Evolutionary conservation across 805 yeast genomes (phyloP), one percentile per base, ranked within the genome.

Genomic region (Saturnispora galanensis): DNA sequence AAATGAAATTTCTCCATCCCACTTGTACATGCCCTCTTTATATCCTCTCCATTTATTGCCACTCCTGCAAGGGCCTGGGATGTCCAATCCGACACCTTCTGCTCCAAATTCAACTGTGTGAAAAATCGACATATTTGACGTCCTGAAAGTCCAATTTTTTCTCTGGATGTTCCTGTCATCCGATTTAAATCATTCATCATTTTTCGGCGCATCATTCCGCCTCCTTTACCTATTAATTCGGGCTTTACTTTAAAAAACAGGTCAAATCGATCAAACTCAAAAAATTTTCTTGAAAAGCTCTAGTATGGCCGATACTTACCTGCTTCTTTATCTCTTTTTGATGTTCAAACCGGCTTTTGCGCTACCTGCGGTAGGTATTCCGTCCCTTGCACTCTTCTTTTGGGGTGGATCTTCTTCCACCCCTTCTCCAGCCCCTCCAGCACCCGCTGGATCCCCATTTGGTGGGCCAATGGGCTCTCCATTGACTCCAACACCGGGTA

Each of bases 381-480:
- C 52, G 3, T 55, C 62, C 2, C 32, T 52, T 4, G 60, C 60
- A 1, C 47, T 55, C 2, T 60, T 47, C 35, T 60, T 60, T 39
- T 59, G 62, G 57, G 62, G 60, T n/a, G 38, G 52, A 12, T 40
- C 54, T 12, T 42, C 51, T n/a, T 33, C 56, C 9, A 32, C 54
- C 7, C 45, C 57, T 10, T 16, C 56, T 8, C 48, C 53, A n/a
- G 33, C 50, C 8, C 38, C 52, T 21, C 46, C 57, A 11, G 35
- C 46, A 1, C 48, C 58, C 1, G 50, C 50, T 10, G 52, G 48
- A 12, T 46, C 56, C 2, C 51, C 50, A 9, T 50, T 47, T 31
- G 48, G 47, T 15, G 21, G 34, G 2, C 45, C 52, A 11, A 31
- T 36, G 16, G 47, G 42, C 9, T 16, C 31, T 15, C 26, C 26